Percentiles rank a stretch among this genome's conserved stretches.
Evolutionary conservation across 306 rosid species (phyloP).

Genomic region (Crotalaria pallida): DNA sequence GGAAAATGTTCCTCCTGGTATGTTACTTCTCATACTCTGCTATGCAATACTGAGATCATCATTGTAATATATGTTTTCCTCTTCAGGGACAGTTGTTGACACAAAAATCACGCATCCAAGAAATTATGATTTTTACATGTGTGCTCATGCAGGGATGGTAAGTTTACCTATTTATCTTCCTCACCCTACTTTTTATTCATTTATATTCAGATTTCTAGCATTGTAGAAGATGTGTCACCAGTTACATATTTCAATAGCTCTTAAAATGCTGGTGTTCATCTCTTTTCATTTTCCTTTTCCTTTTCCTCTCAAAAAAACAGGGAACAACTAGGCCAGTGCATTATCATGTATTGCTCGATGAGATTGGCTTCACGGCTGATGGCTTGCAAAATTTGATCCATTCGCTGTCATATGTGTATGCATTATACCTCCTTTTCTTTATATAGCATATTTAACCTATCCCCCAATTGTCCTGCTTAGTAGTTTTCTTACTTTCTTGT

Average conservation of each 20-base stretch:
- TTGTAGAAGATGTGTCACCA: background rate
- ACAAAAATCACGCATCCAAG: constrained; percentile 67
- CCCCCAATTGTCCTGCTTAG: background rate
- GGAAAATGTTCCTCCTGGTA: constrained; percentile 90
- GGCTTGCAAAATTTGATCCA: constrained; percentile 69
- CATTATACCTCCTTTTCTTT: constrained; percentile 17
- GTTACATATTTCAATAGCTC: constrained; percentile 1
- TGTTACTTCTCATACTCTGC: constrained; percentile 17
- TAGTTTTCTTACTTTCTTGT: background rate
- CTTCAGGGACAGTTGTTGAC: constrained; percentile 85
- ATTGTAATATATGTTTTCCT: constrained; percentile 11
- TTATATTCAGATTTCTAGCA: constrained; percentile 1
- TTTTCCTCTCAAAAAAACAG: constrained; percentile 31
- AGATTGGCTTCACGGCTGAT: constrained; percentile 87
- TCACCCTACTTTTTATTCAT: background rate
- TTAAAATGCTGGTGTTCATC: background rate
- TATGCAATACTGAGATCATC: background rate
- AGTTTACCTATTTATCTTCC: constrained; percentile 20
- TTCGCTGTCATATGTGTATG: constrained; percentile 80
- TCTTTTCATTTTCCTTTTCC: background rate
- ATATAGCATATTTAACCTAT: background rate
- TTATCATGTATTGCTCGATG: constrained; percentile 83
- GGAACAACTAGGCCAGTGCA: constrained; percentile 90
- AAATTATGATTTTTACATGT: constrained; percentile 83
- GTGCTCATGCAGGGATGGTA: constrained; percentile 86